These are phyloP conservation scores for Wallacemonas sp. DNA, from an alignment of 208 protist genomes.

Conservation along the genomic window DNA sequence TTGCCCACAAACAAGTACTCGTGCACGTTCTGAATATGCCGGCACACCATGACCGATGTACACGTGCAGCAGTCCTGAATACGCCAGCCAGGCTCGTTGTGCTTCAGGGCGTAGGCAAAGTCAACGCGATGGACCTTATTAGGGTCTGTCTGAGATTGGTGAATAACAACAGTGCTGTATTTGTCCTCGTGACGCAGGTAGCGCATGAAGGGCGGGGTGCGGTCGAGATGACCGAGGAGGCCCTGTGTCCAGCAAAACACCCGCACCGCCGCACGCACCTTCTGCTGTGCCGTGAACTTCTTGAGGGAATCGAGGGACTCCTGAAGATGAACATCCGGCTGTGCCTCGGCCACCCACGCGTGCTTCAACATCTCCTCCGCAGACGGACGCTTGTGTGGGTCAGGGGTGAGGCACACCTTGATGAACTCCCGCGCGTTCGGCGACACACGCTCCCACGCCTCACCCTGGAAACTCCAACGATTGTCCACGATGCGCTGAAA, in stretches of 20 bases:
- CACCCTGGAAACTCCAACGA: constrained; percentile 51
- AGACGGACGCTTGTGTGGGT: constrained; percentile 68
- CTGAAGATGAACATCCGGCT: constrained; percentile 53
- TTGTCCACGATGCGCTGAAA: constrained; percentile 65
- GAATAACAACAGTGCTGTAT: constrained; percentile 57
- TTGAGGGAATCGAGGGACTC: constrained; percentile 48
- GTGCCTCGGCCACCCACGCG: constrained; percentile 51
- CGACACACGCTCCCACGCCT: constrained; percentile 57
- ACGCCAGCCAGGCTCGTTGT: constrained; percentile 41
- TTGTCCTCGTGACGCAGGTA: constrained; percentile 76
- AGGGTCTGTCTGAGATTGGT: constrained; percentile 76
- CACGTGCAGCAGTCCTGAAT: constrained; percentile 82
- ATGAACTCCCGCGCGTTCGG: constrained; percentile 63
- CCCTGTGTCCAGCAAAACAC: constrained; percentile 70
- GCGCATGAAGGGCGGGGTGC: constrained; percentile 78
- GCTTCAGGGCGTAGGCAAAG: constrained; percentile 62
- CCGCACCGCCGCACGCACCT: constrained; percentile 58
- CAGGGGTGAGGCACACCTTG: constrained; percentile 50
- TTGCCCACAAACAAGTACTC: constrained; percentile 85
- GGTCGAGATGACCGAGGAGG: constrained; percentile 53
- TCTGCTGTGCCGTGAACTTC: constrained; percentile 64
- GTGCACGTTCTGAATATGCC: constrained; percentile 88
- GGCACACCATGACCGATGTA: constrained; percentile 66
- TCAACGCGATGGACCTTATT: constrained; percentile 61
- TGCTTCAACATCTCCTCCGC: constrained; percentile 61